Conservation (phyloP, 257 asterid species). For the Solanum arcanum region DNA sequence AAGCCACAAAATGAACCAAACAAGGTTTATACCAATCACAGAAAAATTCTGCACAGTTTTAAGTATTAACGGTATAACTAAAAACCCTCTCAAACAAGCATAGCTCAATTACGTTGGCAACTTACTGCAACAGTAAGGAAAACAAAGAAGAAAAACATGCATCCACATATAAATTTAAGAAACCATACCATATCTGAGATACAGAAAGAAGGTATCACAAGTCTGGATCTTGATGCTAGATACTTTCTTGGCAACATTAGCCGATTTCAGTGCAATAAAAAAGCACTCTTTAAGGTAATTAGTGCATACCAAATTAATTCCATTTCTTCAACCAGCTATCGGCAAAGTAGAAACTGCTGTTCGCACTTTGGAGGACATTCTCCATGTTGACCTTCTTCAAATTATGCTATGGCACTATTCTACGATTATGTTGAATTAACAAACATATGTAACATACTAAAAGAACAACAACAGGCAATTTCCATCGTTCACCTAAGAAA, state of each 20-base stretch:
- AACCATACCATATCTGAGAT: neutral
- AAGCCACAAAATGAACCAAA: neutral
- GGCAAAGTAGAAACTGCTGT: neutral
- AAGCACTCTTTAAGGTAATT: neutral
- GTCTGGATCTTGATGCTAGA: neutral
- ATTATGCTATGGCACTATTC: constrained; percentile 20
- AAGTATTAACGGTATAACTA: neutral
- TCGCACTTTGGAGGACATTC: neutral
- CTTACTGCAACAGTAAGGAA: neutral
- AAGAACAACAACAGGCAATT: neutral
- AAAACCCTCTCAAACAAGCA: neutral
- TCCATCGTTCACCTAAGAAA: neutral
- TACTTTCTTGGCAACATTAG: neutral
- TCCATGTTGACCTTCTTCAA: neutral
- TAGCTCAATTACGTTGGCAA: neutral
- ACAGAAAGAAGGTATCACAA: neutral
- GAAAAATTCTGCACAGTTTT: neutral
- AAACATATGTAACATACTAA: neutral
- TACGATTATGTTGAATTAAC: constrained; percentile 12
- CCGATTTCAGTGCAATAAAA: neutral
- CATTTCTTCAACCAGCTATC: neutral
- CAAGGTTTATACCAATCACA: neutral
- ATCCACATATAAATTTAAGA: neutral
- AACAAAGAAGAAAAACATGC: neutral
- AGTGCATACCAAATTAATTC: neutral